These are phyloP conservation scores for Moniliella sp. DNA, from an alignment of 1,284 basidiomycete species.

Conservation along the genomic window DNA sequence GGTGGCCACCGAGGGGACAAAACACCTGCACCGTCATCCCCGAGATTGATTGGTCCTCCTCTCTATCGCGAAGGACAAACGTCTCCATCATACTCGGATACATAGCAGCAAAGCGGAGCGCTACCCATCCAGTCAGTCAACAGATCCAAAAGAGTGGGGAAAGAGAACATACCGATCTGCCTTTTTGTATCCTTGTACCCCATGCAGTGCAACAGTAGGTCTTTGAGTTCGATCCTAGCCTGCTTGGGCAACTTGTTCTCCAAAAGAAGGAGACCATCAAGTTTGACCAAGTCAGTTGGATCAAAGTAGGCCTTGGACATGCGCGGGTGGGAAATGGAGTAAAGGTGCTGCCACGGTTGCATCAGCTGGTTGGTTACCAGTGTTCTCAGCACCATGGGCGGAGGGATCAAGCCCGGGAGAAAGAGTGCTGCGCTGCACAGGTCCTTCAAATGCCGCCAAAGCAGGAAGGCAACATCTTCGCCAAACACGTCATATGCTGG, in stretches of 20 bases:
- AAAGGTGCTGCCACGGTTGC: slow-evolving; percentile 10
- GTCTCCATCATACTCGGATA: slow-evolving; percentile 27
- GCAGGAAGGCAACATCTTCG: slow-evolving; percentile 54
- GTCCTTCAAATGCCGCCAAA: slow-evolving; percentile 21
- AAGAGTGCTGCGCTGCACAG: slow-evolving; percentile 5
- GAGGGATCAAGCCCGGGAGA: too few relatives aligned
- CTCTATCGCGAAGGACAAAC: slow-evolving; percentile 27
- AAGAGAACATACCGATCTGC: slow-evolving; percentile 47
- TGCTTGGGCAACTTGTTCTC: slow-evolving; percentile 29
- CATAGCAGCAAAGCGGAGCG: slow-evolving; percentile 13
- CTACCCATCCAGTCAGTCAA: slow-evolving; percentile 1
- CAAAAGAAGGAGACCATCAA: slow-evolving; percentile 25
- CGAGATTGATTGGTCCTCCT: slow-evolving; percentile 29
- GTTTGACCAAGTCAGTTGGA: slow-evolving; percentile 10
- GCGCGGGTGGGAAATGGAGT: slow-evolving; percentile 7
- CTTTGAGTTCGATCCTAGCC: slow-evolving; percentile 50
- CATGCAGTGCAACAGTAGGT: slow-evolving; percentile 57
- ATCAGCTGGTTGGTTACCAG: slow-evolving; percentile 34
- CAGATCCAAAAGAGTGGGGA: too few relatives aligned
- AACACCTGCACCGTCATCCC: slow-evolving; percentile 31
- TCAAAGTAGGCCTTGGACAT: slow-evolving; percentile 25
- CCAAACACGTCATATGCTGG: slow-evolving; percentile 69
- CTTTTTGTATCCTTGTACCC: slow-evolving; percentile 55
- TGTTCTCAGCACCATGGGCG: slow-evolving; percentile 36
- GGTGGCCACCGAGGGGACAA: slow-evolving; percentile 25